These are phyloP conservation scores for Barnettozyma salicaria DNA, from an alignment of 805 yeast genomes.

Conservation along the genomic window DNA sequence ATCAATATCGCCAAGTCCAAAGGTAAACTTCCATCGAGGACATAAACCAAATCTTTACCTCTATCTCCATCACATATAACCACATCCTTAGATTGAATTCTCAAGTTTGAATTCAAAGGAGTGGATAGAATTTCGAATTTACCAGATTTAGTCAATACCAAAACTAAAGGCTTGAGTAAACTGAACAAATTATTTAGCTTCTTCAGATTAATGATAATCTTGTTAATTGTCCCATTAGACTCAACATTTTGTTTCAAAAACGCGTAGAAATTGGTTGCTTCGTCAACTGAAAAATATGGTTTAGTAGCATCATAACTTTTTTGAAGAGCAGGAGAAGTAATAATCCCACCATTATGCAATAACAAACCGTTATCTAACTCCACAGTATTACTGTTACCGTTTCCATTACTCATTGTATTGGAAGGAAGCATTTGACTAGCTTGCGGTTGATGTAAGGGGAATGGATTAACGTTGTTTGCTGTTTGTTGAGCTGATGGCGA, in stretches of 20 bases:
- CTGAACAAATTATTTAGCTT: slow-evolving; percentile 24
- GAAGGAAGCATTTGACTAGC: slow-evolving; percentile 12
- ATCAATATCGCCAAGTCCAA: slow-evolving; percentile 63
- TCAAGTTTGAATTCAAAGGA: slow-evolving; percentile 57
- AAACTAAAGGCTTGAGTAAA: slow-evolving; percentile 28
- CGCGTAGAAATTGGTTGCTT: slow-evolving; percentile 35
- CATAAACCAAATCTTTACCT: slow-evolving; percentile 73
- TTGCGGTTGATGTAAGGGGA: slow-evolving; percentile 10
- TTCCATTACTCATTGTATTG: background rate
- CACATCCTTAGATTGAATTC: slow-evolving; percentile 53
- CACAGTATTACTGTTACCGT: slow-evolving; percentile 6
- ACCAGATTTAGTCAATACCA: slow-evolving; percentile 57
- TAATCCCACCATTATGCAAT: slow-evolving; percentile 47
- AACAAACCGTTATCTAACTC: slow-evolving; percentile 59
- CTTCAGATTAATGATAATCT: slow-evolving; percentile 22
- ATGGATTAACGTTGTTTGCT: slow-evolving; percentile 10
- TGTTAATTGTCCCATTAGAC: slow-evolving; percentile 28
- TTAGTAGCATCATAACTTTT: slow-evolving; percentile 41
- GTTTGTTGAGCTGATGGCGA: slow-evolving; percentile 10
- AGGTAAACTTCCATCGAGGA: slow-evolving; percentile 57
- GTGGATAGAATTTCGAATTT: slow-evolving; percentile 65
- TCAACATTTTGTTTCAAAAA: slow-evolving; percentile 29
- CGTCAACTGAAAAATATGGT: slow-evolving; percentile 48
- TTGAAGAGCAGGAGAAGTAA: slow-evolving; percentile 54
- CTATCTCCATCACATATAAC: slow-evolving; percentile 81